Conservation (phyloP, 139 green algal genomes). For the Coelastrella sp. region DNA sequence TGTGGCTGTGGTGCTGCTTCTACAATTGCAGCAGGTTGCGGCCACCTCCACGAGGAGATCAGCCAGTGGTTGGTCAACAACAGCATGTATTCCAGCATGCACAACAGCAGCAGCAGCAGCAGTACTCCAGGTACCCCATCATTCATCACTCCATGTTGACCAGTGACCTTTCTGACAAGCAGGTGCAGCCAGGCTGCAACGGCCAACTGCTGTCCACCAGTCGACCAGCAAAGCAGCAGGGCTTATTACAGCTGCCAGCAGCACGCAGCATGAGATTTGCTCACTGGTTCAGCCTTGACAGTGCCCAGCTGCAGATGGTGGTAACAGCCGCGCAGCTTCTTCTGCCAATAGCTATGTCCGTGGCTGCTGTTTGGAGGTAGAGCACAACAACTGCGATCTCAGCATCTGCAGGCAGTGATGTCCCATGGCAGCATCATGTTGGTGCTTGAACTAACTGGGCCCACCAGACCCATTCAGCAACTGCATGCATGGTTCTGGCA, state of each 20-base stretch:
- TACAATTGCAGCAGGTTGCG: not conserved
- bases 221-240: not conserved
- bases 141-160: not conserved
- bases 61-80: not conserved
- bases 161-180: not conserved
- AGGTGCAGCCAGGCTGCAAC: not conserved
- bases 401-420: not conserved
- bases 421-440: not conserved
- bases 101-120: not conserved
- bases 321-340: not conserved
- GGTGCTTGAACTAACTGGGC: not conserved
- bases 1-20: slow-evolving; percentile 19
- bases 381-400: not conserved
- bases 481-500: no score
- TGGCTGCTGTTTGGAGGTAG: not conserved
- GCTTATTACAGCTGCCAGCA: not conserved
- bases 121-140: not conserved
- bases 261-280: not conserved
- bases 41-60: not conserved
- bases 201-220: not conserved
- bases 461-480: no score
- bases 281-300: not conserved
- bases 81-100: no score
- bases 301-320: not conserved
- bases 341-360: not conserved